Percentiles rank a stretch among this genome's conserved stretches.
Evolutionary conservation across 225 moss, liverwort and hornwort species (phyloP).

Genomic region (Polytrichum commune): DNA sequence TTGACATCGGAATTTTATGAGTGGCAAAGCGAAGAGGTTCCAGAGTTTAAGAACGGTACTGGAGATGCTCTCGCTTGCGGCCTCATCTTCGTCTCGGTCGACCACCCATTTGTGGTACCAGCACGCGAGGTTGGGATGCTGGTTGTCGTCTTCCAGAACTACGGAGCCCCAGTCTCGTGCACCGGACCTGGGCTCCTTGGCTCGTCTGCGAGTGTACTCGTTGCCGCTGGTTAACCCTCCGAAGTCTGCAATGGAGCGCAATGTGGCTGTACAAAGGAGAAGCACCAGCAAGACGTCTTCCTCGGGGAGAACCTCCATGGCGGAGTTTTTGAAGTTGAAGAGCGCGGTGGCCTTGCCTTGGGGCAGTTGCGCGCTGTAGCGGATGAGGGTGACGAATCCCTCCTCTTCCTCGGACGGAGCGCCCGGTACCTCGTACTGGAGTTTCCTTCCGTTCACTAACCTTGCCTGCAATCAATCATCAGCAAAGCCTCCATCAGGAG

Average conservation of each 20-base stretch:
- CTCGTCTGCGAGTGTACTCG: conserved; percentile 44
- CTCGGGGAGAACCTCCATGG: conserved; percentile 71
- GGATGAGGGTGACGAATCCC: conserved; percentile 82
- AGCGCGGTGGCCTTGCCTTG: conserved; percentile 80
- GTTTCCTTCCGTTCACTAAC: conserved; percentile 69
- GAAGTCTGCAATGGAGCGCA: conserved; percentile 74
- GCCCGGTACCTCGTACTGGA: conserved; percentile 71
- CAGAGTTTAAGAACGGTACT: too few relatives aligned
- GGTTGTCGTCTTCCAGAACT: conserved; percentile 47
- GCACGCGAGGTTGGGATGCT: conserved; percentile 47
- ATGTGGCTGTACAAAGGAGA: conserved; percentile 69
- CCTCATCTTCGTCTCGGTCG: conserved; percentile 25
- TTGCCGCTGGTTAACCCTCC: conserved; percentile 66
- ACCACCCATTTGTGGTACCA: conserved; percentile 60
- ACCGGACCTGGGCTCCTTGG: conserved; percentile 53
- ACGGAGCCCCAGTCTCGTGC: conserved; percentile 74
- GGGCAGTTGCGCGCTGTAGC: conserved; percentile 59
- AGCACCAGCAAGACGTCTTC: conserved; percentile 76
- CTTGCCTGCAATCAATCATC: conserved; percentile 32
- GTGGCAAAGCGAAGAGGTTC: not conserved
- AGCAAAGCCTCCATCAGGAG: not conserved
- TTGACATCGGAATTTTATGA: too few relatives aligned
- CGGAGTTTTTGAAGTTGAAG: conserved; percentile 74
- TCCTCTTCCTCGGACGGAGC: conserved; percentile 67
- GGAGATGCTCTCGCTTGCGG: conserved; percentile 5